Evolutionary conservation across 768 basidiomycete genomes (phyloP), one percentile per base, ranked within the genome.

Genomic region (Rhodocollybia butyracea): DNA sequence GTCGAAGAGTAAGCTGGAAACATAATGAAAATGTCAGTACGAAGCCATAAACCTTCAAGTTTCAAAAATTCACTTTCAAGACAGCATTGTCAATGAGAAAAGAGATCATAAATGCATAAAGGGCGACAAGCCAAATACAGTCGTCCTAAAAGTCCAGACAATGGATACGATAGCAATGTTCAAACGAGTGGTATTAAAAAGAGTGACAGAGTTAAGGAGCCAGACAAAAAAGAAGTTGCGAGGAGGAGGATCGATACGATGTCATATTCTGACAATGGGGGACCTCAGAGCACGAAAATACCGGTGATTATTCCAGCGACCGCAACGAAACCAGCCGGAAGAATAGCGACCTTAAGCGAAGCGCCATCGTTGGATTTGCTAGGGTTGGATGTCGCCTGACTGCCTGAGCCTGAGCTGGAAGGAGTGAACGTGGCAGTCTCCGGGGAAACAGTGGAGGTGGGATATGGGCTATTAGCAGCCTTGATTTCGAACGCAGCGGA

Each of bases 401-500:
- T 38, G 19, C 30, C 19, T 3, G 42, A 43, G 24, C 42, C 53
- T 27, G 42, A 36, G 31, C 42, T 46, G 11, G 42, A 32, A 2
- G 41, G 53, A n/a, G 53, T 45, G 12, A 34, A 46, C 15, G 53
- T 45, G 24, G 53, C 53, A 13, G 10, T 53, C 17, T 53, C 51
- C 27, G 39, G 39, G 29, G 52, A 54, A 7, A 46, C 53, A 12
- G 53, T 54, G 19, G 53, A 19, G 17, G 29, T 36, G 41, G 53
- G 53, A 39, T 54, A 54, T 31, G 53, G 19, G 13, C 39, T 42
- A 34, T 34, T 34, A 27, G 31, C 34, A 34, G 29, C 53, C 38
- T 54, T 54, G 24, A 54, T 54, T 26, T 54, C 53, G 32, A 46
- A 54, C 22, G 41, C 21, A n/a, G 24, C 17, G 19, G 53, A 54